Base-by-base conservation (phyloP, 768 basidiomycete species). In the Suillus luteus region DNA sequence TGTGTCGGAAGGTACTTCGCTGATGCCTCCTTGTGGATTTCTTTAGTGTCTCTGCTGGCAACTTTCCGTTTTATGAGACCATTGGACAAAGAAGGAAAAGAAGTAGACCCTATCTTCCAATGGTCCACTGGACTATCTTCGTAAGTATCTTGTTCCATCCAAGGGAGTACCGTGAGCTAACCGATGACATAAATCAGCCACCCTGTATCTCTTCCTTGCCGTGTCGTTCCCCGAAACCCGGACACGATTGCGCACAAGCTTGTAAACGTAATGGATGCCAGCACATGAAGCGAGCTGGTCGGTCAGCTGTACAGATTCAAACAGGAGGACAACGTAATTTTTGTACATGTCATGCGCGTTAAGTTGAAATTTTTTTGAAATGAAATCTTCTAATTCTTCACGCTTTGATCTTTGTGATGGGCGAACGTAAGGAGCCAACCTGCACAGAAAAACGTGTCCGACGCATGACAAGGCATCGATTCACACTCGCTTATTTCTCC, bases 21-120 rank as follows among this genome's bases (percentile, higher is more conserved):
- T 24, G 72, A 74, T 7, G 72, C 75, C 14, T 74, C 73, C 46
- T 27, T 74, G n/a, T 74, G 73, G 73, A 67, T 75, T 57, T 75
- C 72, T 19, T 65, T 74, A 5, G 73, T 65, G 10, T 73, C 75
- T 60, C 66, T 74, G 19, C 72, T 76, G 44, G 49, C 73, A 59
- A 43, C 59, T n/a, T 74, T 76, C 60, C 71, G 67, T 38, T 75
- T 76, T 44, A 66, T 63, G 75, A 76, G 67, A 63, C 68, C 60
- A 27, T 46, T 73, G 63, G 68, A 76, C 44, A 62, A 67, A 24
- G 62, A 72, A 35, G 75, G 75, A 4, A 48, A 37, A 22, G 75
- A 76, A 57, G 48, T 67, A 31, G 63, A 75, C 19, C 70, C 70
- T 24, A 52, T 64, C 17, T 73, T 72, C 1, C 33, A 65, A 59